Evolutionary conservation across 73 alveolate genomes (phyloP), one percentile per base, ranked within the genome.

Genomic region (Paramecium sonneborni): DNA sequence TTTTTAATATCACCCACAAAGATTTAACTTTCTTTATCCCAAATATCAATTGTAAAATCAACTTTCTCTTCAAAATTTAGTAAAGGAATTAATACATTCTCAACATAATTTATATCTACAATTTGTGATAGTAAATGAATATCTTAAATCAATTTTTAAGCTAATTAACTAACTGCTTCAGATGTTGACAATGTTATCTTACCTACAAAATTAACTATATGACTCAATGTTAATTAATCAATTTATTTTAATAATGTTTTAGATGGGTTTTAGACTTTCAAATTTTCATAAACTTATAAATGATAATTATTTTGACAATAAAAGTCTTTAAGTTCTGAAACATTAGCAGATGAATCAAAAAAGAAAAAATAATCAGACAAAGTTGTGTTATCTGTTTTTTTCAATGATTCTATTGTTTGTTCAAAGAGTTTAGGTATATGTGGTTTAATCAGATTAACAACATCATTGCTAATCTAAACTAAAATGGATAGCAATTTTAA

Each of bases 41-140:
- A 88, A 3, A 82, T 57, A 48, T 88, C 91, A 57, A 88, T 69
- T 4, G 94, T 44, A 39, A 88, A 76, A 11, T 76, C 85, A 4
- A 70, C 41, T 6, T 76, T 68, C 82, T 88, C 69, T 26, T 88
- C 94, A 24, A 62, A 88, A 72, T 88, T 88, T 72, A 88, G 26
- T 8, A 88, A 44, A 6, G 94, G 94, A 0, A 88, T 82, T 12
- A 88, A 62, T 2, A 88, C 85, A 26, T 88, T 69, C 44, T 52
- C 79, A 14, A 88, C 94, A 28, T 88, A 88, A 68, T 44, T 88
- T n/a, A 88, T 88, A 88, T 88, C 94, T 6, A 76, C 57, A 3
- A 69, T 88, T 62, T 76, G 21, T 0, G 90, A 69, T 15, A 88
- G 46, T 1, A 72, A 20, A 14, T 88, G 48, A 10, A 88, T 88